A percentile compares a stretch with the other conserved stretches of the same genome.
Evolutionary conservation across 2,329 filamentous ascomycete genomes (phyloP).

Genomic region (Aspergillus sp.): DNA sequence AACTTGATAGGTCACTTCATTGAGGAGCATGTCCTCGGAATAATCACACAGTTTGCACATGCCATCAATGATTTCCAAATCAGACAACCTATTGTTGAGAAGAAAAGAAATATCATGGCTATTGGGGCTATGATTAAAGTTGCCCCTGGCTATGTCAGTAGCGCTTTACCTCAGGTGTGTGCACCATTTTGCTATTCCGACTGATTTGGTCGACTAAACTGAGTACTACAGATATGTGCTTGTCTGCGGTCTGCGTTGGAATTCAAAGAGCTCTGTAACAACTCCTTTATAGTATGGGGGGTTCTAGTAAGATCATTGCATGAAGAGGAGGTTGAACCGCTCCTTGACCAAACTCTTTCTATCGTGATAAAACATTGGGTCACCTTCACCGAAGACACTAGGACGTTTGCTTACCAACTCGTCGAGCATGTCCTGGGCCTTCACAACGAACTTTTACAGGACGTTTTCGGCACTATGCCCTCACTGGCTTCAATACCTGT

Average conservation of each 20-base stretch:
- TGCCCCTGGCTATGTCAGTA: constrained; percentile 69
- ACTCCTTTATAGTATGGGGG: constrained; percentile 81
- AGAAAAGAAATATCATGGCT: constrained; percentile 73
- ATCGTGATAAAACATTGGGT: constrained; percentile 81
- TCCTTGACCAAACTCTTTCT: constrained; percentile 87
- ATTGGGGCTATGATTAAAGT: constrained; percentile 85
- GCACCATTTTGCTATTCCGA: neutral
- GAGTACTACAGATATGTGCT: constrained; percentile 71
- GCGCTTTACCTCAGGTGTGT: constrained; percentile 79
- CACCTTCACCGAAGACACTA: constrained; percentile 61
- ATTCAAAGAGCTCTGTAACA: constrained; percentile 70
- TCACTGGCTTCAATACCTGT: constrained; percentile 70
- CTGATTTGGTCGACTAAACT: constrained; percentile 1
- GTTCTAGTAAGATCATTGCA: constrained; percentile 73
- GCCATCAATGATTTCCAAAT: constrained; percentile 67
- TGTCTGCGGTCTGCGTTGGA: constrained; percentile 83
- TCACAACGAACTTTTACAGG: constrained; percentile 60
- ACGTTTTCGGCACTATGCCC: constrained; percentile 73
- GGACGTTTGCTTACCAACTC: constrained; percentile 60
- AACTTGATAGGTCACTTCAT: constrained; percentile 73
- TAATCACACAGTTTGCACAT: constrained; percentile 80
- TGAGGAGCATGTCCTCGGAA: constrained; percentile 77
- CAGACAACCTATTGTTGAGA: constrained; percentile 63
- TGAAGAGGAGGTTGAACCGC: constrained; percentile 72
- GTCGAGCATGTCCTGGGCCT: constrained; percentile 66